Base-by-base conservation (phyloP, 1,139 yeast genomes). In the Zygoascus hellenicus region DNA sequence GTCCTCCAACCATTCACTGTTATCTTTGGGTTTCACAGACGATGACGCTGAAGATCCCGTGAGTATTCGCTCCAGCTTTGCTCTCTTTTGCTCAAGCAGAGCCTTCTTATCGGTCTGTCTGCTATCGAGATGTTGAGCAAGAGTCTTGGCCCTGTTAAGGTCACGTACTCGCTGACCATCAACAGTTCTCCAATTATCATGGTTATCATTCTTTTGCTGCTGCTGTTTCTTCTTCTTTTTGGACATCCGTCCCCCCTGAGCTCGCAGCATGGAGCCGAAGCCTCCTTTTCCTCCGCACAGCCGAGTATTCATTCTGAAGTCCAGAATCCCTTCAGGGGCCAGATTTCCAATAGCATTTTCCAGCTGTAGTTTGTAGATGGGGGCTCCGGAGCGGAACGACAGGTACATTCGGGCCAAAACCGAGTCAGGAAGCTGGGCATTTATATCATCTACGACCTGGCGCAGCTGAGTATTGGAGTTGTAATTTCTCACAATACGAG, bases 251-350 rank as follows among this genome's bases (percentile, higher is more conserved):
- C 67, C 66, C 3, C 72, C 75, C 43, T 68, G 69, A 2, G 71
- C 70, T 34, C 68, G 65, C 44, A 75, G 58, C 58, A 68, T 62
- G 19, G 72, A 64, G 1, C 77, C 78, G 58, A 74, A 72, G 2
- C 78, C 79, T 32, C 79, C 79, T 59, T 75, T 75, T 17, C 80
- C 79, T 13, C 79, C 78, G 45, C 69, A 64, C 39, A 73, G 48
- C 22, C 57, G 48, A 3, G 48, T 50, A 31, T 52, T 54, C 38
- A 55, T 42, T 19, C 58, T 52, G 9, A 56, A 48, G 14, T 41
- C 45, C 22, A 46, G 15, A 30, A 37, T 40, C 16, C 46, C 42
- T 22, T 46, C 42, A 11, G 43, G 31, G 13, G 43, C 32, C 22
- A 41, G 14, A 3, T 32, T 17, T 30, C 43, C 19, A 11, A 41